phyloP scores from a whole-genome alignment of 2,329 filamentous ascomycete genomes.

The Beauveria asiatica region DNA sequence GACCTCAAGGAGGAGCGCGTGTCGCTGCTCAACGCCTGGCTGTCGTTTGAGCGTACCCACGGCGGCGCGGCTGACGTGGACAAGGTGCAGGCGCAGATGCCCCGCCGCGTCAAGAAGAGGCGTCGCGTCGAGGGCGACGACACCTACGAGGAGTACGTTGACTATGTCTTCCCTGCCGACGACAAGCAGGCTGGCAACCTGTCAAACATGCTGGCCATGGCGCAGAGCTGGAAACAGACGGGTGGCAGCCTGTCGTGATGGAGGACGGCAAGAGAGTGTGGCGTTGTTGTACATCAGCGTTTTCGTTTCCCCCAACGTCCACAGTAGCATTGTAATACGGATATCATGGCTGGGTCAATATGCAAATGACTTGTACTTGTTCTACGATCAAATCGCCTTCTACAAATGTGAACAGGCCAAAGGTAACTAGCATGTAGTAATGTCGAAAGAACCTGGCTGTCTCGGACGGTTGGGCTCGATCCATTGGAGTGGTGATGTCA shows the following conservation, averaged over 20 bases:
- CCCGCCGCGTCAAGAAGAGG: conserved; percentile 82
- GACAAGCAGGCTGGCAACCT: conserved; percentile 78
- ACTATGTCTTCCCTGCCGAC: conserved; percentile 95
- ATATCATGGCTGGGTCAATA: neutral
- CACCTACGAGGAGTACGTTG: conserved; percentile 78
- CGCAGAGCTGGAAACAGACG: conserved; percentile 77
- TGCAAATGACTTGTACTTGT: neutral
- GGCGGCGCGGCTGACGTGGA: conserved; percentile 68
- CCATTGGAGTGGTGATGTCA: conserved; percentile 10
- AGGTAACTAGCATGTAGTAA: neutral
- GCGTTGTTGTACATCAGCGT: neutral
- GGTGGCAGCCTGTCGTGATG: conserved; percentile 26
- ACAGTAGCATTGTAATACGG: neutral
- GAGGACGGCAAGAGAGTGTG: neutral
- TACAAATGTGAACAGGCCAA: neutral
- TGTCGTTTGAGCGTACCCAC: conserved; percentile 82
- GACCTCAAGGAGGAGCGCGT: conserved; percentile 93
- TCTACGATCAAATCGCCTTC: too few species aligned
- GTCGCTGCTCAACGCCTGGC: conserved; percentile 82
- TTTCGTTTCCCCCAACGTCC: neutral
- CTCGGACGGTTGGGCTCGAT: neutral
- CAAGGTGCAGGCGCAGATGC: conserved; percentile 87
- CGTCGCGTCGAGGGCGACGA: conserved; percentile 85
- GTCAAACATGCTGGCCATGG: conserved; percentile 75
- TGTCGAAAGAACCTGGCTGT: neutral